Percentiles rank a stretch among this genome's conserved stretches.
phyloP scores from a whole-genome alignment of 495 filamentous ascomycete genomes.

The Usnea hakonensis region DNA sequence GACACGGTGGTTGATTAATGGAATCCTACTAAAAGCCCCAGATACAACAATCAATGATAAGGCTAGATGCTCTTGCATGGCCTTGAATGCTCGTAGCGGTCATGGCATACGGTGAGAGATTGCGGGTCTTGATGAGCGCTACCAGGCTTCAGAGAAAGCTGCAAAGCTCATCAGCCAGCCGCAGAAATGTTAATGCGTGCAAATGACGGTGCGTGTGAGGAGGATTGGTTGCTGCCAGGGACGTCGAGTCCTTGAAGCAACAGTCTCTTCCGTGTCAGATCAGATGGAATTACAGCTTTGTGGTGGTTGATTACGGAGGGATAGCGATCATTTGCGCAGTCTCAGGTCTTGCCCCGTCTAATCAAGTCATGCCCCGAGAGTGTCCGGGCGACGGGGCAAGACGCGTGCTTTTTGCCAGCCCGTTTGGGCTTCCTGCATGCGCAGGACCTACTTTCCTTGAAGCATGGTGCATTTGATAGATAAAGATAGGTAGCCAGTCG shows the following conservation, averaged over 20 bases:
- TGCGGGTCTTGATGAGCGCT: neutral
- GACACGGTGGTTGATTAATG: conserved; percentile 3
- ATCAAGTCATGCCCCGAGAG: neutral
- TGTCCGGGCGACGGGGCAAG: neutral
- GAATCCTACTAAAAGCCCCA: neutral
- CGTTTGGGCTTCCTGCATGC: neutral
- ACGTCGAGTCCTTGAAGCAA: neutral
- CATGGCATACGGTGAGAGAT: neutral
- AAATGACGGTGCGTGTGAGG: neutral
- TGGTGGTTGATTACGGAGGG: neutral
- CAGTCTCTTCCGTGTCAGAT: conserved; percentile 1
- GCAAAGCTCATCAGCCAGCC: neutral
- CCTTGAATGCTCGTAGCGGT: neutral
- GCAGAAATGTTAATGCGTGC: conserved; percentile 1
- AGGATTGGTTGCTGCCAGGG: neutral
- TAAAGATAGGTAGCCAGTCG: neutral
- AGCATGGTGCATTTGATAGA: neutral
- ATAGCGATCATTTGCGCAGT: neutral
- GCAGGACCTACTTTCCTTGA: neutral
- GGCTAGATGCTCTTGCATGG: conserved; percentile 9
- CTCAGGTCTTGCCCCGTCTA: neutral
- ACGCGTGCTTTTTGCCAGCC: neutral
- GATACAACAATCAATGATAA: neutral
- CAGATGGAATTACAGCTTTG: neutral
- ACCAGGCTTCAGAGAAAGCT: conserved; percentile 5